A percentile compares a stretch with the other conserved stretches of the same genome.
Evolutionary conservation across 2,329 filamentous ascomycete species (phyloP).

Genomic region (Capronia coronata): DNA sequence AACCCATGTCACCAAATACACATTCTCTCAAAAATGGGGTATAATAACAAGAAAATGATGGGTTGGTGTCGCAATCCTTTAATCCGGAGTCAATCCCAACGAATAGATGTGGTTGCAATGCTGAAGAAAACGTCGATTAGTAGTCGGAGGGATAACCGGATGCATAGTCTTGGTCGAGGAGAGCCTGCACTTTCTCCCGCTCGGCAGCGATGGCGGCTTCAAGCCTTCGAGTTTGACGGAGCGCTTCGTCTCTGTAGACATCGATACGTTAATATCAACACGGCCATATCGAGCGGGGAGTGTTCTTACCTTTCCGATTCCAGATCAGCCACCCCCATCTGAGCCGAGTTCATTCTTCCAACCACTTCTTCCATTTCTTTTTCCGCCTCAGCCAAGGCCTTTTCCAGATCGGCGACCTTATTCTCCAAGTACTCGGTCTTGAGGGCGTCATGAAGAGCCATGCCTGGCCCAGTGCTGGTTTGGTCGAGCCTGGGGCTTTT

Average conservation of each 20-base stretch:
- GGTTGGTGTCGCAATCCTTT: not conserved
- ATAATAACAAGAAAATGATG: not conserved
- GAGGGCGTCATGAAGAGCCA: slow-evolving; percentile 59
- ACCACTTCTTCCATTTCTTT: slow-evolving; percentile 79
- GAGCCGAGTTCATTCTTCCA: slow-evolving; percentile 70
- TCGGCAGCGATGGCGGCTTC: slow-evolving; percentile 62
- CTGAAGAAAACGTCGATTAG: slow-evolving; percentile 3
- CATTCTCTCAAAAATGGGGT: too few species aligned
- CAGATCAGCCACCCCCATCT: slow-evolving; percentile 74
- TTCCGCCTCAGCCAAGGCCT: slow-evolving; percentile 67
- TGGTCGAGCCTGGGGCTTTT: slow-evolving; percentile 56
- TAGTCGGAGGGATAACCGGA: slow-evolving; percentile 22
- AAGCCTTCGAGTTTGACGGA: slow-evolving; percentile 62
- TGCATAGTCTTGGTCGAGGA: slow-evolving; percentile 21
- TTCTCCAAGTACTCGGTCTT: slow-evolving; percentile 70
- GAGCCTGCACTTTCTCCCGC: slow-evolving; percentile 42
- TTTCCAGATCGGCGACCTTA: slow-evolving; percentile 78
- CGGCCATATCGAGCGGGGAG: not conserved
- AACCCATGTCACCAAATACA: too few species aligned
- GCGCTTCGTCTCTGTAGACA: slow-evolving; percentile 58
- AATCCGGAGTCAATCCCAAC: not conserved
- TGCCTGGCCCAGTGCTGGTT: slow-evolving; percentile 55
- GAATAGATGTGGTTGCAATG: not conserved
- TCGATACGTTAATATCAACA: slow-evolving; percentile 25
- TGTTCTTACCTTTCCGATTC: slow-evolving; percentile 48